Evolutionary conservation across 164 flowering plant species (phyloP), one percentile per base, ranked within the genome.

Genomic region (Pachysandra terminalis): DNA sequence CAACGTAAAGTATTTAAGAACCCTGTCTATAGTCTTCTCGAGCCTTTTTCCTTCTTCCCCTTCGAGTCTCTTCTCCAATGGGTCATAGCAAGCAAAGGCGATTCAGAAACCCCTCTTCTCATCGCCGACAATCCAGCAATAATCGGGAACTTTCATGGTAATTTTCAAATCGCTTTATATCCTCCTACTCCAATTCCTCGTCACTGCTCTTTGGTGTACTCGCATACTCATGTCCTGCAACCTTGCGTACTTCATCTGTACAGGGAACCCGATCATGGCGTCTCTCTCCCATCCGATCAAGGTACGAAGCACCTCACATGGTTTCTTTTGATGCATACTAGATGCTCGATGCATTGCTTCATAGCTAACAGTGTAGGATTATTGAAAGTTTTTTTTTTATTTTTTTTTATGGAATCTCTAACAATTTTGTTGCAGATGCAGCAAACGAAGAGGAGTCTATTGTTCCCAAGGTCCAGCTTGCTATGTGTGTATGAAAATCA

Each of bases 401-500:
- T n/a, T n/a, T n/a, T n/a, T n/a, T n/a, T 56, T 56, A 21, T 54
- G 22, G 15, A 53, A 15, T 3, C 23, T 41, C 19, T 64, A 35
- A 68, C 22, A 41, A 19, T 23, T 67, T 71, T 80, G 21, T 55
- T 74, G 28, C 40, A 75, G 77, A 57, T 77, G 74, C 66, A 78
- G 79, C 55, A 4, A 55, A 76, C 41, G 88, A 80, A 70, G 94
- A 84, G 73, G 85, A 77, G 65, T 60, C 77, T 56, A 32, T 49
- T 27, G 82, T 72, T 64, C 88, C 91, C 0, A 79, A 68, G 63
- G 67, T 94, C 76, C 89, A 88, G 80, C 97, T 94, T 69, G 97
- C 98, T 0, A 94, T 94, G 98, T 94, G 98, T 97, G 97, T 91
- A 83, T 75, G 96, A 3, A 32, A 32, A 32, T 7, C 3, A 32